Base-by-base conservation (phyloP, 805 yeast species). In the Maudiozyma pseudohumilis region DNA sequence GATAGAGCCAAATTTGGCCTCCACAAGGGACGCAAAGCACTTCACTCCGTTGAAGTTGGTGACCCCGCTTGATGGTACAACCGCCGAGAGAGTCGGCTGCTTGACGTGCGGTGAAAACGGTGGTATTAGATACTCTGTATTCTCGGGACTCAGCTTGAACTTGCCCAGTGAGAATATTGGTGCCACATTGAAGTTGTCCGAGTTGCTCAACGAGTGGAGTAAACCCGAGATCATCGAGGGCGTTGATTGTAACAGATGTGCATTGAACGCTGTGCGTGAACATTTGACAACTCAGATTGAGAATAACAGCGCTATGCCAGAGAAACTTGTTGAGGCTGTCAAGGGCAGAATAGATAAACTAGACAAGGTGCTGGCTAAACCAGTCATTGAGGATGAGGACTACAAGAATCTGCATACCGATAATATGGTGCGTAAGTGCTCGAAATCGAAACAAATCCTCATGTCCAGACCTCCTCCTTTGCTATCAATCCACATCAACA, bases 241-340 rank as follows among this genome's bases (percentile, higher is more conserved):
- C 32, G 98, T 89, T 26, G 89, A 87, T 59, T 89, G 98, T 65
- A 86, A 88, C 53, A 70, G 97, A 50, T 89, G 97, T 65, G 89
- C 94, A 3, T 66, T 89, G 46, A 58, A 59, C 21, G 77, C 77
- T 41, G 78, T 83, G 10, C 62, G 60, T 36, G 69, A 66, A n/a
- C 75, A 69, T 44, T 59, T 80, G 24, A 36, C 48, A 15, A 64
- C 57, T 12, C 70, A 70, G 43, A 39, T 61, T 26, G 39, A 52
- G 18, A 34, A 61, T 45, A 41, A 58, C 48, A 40, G 57, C 44
- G 34, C 51, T 4, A 34, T 48, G 8, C 54, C 59, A 8, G 50
- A 52, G 9, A 61, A 62, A 34, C 45, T 70, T 28, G 35, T 54
- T 0, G 33, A 40, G 3, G 61, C 69, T 5, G 64, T 77, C 20